phyloP scores from a whole-genome alignment of 108 stramenopile genomes.

The Epipyxis sp. region DNA sequence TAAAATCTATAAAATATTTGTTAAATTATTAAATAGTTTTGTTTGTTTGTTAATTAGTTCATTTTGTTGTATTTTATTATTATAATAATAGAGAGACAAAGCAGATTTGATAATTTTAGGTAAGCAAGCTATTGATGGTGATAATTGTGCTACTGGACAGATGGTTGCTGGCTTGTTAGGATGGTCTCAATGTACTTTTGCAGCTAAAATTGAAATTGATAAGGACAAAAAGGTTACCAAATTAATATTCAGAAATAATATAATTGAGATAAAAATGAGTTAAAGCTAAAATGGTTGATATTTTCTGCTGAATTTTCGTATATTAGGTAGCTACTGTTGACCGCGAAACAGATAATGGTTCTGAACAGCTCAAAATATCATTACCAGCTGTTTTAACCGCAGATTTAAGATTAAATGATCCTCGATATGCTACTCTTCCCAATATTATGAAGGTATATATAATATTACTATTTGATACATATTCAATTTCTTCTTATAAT shows the following conservation, averaged over 20 bases:
- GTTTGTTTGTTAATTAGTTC: neutral
- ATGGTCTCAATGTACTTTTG: constrained; percentile 95
- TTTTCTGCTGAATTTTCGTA: no score
- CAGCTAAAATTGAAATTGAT: constrained; percentile 66
- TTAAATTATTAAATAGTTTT: neutral
- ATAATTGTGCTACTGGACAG: constrained; percentile 52
- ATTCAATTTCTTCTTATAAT: no score
- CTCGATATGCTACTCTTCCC: constrained; percentile 96
- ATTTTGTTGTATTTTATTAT: neutral
- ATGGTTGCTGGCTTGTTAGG: constrained; percentile 89
- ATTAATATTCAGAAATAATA: no score
- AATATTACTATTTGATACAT: no score
- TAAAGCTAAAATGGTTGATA: no score
- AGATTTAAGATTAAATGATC: constrained; percentile 96
- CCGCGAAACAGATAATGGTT: constrained; percentile 91
- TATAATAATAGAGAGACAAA: constrained; percentile 50
- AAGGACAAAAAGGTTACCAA: constrained; percentile 4
- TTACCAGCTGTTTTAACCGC: constrained; percentile 94
- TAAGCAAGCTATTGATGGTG: constrained; percentile 97
- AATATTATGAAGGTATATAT: constrained; percentile 99
- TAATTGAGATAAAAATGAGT: no score
- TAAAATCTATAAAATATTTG: no score
- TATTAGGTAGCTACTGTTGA: constrained; percentile 70
- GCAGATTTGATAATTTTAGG: constrained; percentile 86
- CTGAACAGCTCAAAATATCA: constrained; percentile 48